Conservation (phyloP, 169 alveolate species). For the Plasmodium coatneyi region DNA sequence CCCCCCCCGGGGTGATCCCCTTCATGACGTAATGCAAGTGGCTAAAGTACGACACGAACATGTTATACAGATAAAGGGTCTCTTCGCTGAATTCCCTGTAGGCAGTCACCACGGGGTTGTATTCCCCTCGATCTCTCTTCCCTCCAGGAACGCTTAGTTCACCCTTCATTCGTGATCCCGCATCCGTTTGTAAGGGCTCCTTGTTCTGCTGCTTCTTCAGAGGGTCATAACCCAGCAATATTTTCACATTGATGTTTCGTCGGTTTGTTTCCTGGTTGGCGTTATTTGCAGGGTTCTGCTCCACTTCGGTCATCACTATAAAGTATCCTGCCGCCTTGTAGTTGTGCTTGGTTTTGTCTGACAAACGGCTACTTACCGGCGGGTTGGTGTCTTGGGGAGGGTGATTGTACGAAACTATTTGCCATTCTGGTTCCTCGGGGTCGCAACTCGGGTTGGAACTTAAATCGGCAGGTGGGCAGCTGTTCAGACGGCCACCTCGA, state of each 20-base stretch:
- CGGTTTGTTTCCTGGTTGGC: slow-evolving; percentile 2
- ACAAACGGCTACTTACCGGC: not conserved
- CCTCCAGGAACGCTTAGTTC: slow-evolving; percentile 31
- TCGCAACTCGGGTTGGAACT: not conserved
- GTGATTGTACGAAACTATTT: not conserved
- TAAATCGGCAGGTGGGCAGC: not conserved
- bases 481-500: not conserved
- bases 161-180: not conserved
- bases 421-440: not conserved
- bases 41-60: slow-evolving; percentile 40
- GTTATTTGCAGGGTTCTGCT: not conserved
- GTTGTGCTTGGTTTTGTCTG: not conserved
- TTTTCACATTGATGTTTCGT: slow-evolving; percentile 11
- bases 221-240: slow-evolving; percentile 51
- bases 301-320: not conserved
- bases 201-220: not conserved
- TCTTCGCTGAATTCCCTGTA: slow-evolving; percentile 66
- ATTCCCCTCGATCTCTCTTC: not conserved
- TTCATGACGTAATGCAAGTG: slow-evolving; percentile 22
- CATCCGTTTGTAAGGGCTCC: not conserved
- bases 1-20: not conserved
- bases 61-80: slow-evolving; percentile 18
- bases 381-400: not conserved
- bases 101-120: slow-evolving; percentile 33
- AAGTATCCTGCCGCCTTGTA: slow-evolving; percentile 55